phyloP scores from a whole-genome alignment of 345 rosid genomes.

The Hibiscus trionum region DNA sequence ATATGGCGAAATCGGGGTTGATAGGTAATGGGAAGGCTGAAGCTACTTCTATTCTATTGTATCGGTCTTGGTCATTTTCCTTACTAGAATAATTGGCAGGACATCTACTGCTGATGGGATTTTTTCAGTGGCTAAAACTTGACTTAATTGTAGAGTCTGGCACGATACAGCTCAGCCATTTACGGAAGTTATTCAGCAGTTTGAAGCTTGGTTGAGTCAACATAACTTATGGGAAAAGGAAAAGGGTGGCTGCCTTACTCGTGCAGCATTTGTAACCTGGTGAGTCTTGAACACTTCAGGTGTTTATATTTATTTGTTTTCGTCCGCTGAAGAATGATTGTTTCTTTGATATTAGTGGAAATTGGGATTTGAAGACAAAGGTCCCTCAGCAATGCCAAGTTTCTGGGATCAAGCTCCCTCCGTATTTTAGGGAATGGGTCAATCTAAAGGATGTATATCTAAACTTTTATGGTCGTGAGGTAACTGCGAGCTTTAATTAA shows the following conservation, averaged over 20 bases:
- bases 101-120: neutral
- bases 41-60: neutral
- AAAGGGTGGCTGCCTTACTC: constrained; percentile 40
- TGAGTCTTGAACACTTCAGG: constrained; percentile 24
- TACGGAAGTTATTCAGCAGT: constrained; percentile 61
- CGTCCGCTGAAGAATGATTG: constrained; percentile 20
- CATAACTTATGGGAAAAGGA: constrained; percentile 57
- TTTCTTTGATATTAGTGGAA: constrained; percentile 49
- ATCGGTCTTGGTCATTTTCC: neutral
- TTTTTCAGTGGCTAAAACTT: neutral
- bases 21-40: constrained; percentile 39
- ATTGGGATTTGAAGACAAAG: constrained; percentile 94
- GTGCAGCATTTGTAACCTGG: constrained; percentile 91
- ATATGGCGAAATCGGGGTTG: constrained; percentile 85
- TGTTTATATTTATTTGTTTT: neutral
- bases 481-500: constrained; percentile 10
- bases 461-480: constrained; percentile 70
- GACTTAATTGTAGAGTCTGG: constrained; percentile 62
- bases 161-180: constrained; percentile 90
- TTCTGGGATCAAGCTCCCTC: constrained; percentile 61
- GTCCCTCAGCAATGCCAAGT: constrained; percentile 74
- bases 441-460: constrained; percentile 78
- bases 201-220: constrained; percentile 74
- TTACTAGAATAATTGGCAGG: neutral
- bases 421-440: constrained; percentile 85